Conservation (phyloP, 768 basidiomycete genomes). For the Pleurotus platypus region DNA sequence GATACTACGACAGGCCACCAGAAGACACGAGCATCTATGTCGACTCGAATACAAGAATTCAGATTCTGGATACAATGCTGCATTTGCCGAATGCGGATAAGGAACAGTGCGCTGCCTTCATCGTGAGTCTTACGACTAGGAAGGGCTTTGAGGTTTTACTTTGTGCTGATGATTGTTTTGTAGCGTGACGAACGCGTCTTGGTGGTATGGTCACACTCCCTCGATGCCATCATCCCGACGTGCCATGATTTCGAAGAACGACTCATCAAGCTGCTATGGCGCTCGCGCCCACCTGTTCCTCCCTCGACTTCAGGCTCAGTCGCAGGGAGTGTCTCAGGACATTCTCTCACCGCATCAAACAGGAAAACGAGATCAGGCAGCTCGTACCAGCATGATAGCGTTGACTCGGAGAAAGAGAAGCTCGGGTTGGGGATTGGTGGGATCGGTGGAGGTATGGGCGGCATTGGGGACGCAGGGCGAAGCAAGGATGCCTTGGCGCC, state of each 20-base stretch:
- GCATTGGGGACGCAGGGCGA: neutral
- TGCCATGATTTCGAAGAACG: conserved; percentile 73
- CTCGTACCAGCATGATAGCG: neutral
- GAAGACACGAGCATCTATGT: conserved; percentile 63
- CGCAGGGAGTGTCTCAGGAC: conserved; percentile 21
- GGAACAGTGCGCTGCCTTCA: conserved; percentile 86
- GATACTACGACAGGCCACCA: conserved; percentile 44
- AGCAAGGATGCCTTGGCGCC: neutral
- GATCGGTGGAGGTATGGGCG: neutral
- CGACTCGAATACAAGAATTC: conserved; percentile 81
- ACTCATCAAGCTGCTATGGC: conserved; percentile 81
- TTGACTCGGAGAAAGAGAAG: neutral
- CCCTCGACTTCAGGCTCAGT: conserved; percentile 19
- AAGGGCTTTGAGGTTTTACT: neutral
- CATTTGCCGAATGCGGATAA: conserved; percentile 77
- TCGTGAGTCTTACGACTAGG: conserved; percentile 43
- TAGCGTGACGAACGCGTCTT: conserved; percentile 82
- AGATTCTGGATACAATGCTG: conserved; percentile 77
- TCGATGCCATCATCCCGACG: conserved; percentile 73
- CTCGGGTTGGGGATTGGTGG: neutral
- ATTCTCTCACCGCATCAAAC: conserved; percentile 20
- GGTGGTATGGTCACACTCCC: conserved; percentile 79
- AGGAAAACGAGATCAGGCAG: conserved; percentile 26
- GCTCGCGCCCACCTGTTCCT: conserved; percentile 36
- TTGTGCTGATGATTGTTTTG: neutral